Percentiles rank a stretch among this genome's conserved stretches.
Conservation (phyloP, 78 protist species). For the Dictyostelium discoideum region DNA sequence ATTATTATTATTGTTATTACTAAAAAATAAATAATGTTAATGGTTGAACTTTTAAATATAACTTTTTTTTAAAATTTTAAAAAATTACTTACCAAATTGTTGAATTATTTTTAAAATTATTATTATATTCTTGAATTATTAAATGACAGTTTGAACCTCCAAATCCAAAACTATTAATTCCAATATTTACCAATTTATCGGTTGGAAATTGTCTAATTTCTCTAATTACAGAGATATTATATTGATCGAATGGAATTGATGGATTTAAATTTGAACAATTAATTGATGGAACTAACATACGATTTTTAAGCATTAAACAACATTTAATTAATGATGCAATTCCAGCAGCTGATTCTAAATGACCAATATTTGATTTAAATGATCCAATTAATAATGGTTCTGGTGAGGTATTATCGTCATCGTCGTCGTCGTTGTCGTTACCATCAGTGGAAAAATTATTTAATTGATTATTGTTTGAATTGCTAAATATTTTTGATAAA, state of each 20-base stretch:
- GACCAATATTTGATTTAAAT: constrained; percentile 89
- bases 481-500: constrained; percentile 35
- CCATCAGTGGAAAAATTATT: constrained; percentile 24
- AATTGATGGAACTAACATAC: constrained; percentile 53
- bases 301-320: constrained; percentile 59
- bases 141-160: constrained; percentile 91
- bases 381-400: constrained; percentile 74
- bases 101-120: neutral
- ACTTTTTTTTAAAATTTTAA: neutral
- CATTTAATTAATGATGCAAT: constrained; percentile 78
- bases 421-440: constrained; percentile 60
- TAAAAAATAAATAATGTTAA: neutral
- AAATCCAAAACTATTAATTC: constrained; percentile 90
- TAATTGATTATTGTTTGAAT: neutral
- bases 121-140: constrained; percentile 35
- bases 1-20: neutral
- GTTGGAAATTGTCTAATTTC: constrained; percentile 28
- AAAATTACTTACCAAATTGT: neutral
- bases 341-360: constrained; percentile 90
- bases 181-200: constrained; percentile 34
- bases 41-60: too few species aligned
- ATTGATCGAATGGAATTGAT: constrained; percentile 46
- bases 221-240: constrained; percentile 56
- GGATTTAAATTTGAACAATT: constrained; percentile 49
- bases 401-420: constrained; percentile 9